Percentiles rank a stretch among this genome's conserved stretches.
Conservation (phyloP, 331 rosid species). For the Dryas integrifolia region DNA sequence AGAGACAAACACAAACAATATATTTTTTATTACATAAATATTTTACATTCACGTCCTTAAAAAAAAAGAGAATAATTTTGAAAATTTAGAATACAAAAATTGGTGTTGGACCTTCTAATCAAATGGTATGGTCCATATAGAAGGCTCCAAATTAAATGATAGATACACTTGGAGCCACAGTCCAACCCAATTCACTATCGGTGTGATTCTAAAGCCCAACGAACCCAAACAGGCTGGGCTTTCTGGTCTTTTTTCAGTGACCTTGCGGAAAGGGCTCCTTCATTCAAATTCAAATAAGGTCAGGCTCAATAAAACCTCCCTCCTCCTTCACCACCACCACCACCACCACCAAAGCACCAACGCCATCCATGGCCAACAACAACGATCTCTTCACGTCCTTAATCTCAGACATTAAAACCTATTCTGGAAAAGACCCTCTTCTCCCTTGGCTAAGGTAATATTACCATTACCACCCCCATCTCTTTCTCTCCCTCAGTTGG, state of each 20-base stretch:
- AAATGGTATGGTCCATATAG: no score
- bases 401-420: slow-evolving; percentile 53
- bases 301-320: slow-evolving; percentile 1
- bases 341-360: not conserved
- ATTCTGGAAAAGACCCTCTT: slow-evolving; percentile 79
- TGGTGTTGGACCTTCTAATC: no score
- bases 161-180: no score
- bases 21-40: no score
- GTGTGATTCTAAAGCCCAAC: no score
- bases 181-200: no score
- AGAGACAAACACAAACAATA: no score
- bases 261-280: not conserved
- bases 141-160: no score
- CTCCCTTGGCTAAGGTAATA: slow-evolving; percentile 87
- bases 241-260: not conserved
- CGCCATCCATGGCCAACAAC: slow-evolving; percentile 40
- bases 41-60: no score
- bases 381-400: slow-evolving; percentile 50
- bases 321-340: slow-evolving; percentile 9
- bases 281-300: slow-evolving; percentile 11
- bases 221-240: not conserved
- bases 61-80: no score
- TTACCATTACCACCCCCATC: not conserved
- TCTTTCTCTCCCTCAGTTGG: not conserved
- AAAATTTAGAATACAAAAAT: no score